These are phyloP conservation scores for Boletus pseudo-olivaceus DNA, from an alignment of 768 basidiomycete genomes.

Conservation along the genomic window DNA sequence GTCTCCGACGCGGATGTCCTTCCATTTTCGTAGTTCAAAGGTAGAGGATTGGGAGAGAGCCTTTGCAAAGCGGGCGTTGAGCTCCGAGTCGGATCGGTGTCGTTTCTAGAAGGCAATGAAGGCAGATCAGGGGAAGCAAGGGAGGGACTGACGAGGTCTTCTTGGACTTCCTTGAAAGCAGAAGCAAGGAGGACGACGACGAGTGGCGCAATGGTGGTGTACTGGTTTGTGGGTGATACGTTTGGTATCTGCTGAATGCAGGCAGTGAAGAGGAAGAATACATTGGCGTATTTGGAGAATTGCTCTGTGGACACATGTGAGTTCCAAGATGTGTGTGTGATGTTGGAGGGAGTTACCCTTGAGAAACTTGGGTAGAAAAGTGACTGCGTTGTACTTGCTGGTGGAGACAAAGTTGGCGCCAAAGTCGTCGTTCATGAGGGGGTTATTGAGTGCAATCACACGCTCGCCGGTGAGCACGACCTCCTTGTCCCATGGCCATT, in stretches of 20 bases:
- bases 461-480: constrained; percentile 68
- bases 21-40: constrained; percentile 82
- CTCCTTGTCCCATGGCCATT: constrained; percentile 82
- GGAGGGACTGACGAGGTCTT: constrained; percentile 61
- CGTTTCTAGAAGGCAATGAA: constrained; percentile 66
- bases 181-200: constrained; percentile 86
- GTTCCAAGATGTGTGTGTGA: background rate
- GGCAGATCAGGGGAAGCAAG: background rate
- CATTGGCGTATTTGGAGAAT: constrained; percentile 97
- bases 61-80: constrained; percentile 80
- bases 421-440: constrained; percentile 60
- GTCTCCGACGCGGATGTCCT: constrained; percentile 87
- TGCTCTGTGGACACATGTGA: constrained; percentile 58
- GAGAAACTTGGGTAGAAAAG: constrained; percentile 92
- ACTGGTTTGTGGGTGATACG: constrained; percentile 93
- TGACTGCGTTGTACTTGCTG: constrained; percentile 87
- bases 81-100: constrained; percentile 89
- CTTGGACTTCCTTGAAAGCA: constrained; percentile 93
- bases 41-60: constrained; percentile 60
- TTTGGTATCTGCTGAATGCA: constrained; percentile 97
- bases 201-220: constrained; percentile 92
- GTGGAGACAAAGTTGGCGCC: constrained; percentile 85
- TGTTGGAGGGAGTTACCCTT: constrained; percentile 53
- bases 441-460: constrained; percentile 79
- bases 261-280: constrained; percentile 98